phyloP scores from a whole-genome alignment of 805 yeast species.

The Metschnikowia cerradonensis region DNA sequence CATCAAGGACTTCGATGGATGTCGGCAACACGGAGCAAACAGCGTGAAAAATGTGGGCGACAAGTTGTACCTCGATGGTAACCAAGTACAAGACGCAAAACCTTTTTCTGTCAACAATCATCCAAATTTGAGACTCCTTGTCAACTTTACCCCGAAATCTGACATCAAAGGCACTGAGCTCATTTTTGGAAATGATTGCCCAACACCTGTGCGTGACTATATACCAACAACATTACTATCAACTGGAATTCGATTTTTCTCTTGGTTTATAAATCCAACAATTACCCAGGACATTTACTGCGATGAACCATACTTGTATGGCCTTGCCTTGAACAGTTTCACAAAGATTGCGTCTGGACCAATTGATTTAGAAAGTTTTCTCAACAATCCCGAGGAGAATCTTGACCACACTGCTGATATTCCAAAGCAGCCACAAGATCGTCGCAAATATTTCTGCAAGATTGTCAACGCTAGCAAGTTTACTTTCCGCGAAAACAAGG shows the following conservation, averaged over 20 bases:
- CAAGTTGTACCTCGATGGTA: slow-evolving; percentile 22
- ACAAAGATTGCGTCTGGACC: slow-evolving; percentile 38
- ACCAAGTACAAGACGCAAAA: neutral
- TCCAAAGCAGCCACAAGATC: slow-evolving; percentile 20
- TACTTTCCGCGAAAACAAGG: slow-evolving; percentile 32
- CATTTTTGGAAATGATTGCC: slow-evolving; percentile 68
- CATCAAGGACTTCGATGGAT: slow-evolving; percentile 46
- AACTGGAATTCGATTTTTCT: slow-evolving; percentile 53
- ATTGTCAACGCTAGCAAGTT: slow-evolving; percentile 36
- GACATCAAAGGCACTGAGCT: slow-evolving; percentile 50
- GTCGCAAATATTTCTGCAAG: slow-evolving; percentile 45
- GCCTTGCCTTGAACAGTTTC: slow-evolving; percentile 56
- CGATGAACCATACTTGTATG: slow-evolving; percentile 61
- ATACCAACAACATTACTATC: slow-evolving; percentile 49
- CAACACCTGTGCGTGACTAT: slow-evolving; percentile 51
- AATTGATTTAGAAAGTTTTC: slow-evolving; percentile 7
- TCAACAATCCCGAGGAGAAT: slow-evolving; percentile 17
- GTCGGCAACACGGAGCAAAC: slow-evolving; percentile 30
- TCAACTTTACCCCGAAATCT: slow-evolving; percentile 40
- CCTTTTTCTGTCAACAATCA: neutral
- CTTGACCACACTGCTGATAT: slow-evolving; percentile 29
- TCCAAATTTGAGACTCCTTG: slow-evolving; percentile 32
- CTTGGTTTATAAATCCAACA: slow-evolving; percentile 58
- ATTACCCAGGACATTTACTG: slow-evolving; percentile 58
- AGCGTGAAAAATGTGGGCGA: slow-evolving; percentile 32